These are phyloP conservation scores for Colletotrichum eleusines DNA, from an alignment of 2,329 filamentous ascomycete species.

Conservation along the genomic window DNA sequence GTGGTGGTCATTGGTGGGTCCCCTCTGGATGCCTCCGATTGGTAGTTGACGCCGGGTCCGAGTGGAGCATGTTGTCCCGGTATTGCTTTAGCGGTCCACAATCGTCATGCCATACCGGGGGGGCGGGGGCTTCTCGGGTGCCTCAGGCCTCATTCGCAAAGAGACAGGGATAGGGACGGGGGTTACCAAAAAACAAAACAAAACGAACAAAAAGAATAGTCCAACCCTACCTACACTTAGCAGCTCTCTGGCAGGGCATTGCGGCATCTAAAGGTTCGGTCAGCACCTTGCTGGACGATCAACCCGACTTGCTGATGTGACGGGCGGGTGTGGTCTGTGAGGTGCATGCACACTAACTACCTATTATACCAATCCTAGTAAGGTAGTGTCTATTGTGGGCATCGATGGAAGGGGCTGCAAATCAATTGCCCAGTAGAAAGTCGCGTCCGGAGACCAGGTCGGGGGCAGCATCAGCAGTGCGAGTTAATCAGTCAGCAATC, in stretches of 20 bases:
- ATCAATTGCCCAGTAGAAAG: constrained; percentile 36
- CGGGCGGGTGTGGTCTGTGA: constrained; percentile 41
- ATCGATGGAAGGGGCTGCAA: constrained; percentile 30
- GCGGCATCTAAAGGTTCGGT: constrained; percentile 32
- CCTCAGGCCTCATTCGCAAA: constrained; percentile 9
- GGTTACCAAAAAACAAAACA: constrained; percentile 5
- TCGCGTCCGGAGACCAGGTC: constrained; percentile 7
- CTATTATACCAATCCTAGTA: too few species aligned
- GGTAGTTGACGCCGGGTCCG: constrained; percentile 22
- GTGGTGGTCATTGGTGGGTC: constrained; percentile 15
- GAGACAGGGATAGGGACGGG: not conserved
- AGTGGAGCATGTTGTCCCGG: constrained; percentile 33
- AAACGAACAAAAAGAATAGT: too few species aligned
- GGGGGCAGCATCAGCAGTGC: constrained; percentile 7
- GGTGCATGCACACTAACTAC: constrained; percentile 39
- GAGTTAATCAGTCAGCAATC: constrained; percentile 19
- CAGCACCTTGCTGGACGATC: constrained; percentile 37
- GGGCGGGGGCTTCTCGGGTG: not conserved
- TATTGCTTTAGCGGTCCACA: constrained; percentile 18
- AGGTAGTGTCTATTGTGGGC: constrained; percentile 33
- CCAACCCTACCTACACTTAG: too few species aligned
- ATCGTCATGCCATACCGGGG: constrained; percentile 36
- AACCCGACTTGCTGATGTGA: constrained; percentile 30
- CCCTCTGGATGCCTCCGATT: constrained; percentile 34
- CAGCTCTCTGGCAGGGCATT: constrained; percentile 29